phyloP scores from a whole-genome alignment of 768 basidiomycete species.

The Auricularia sp. region DNA sequence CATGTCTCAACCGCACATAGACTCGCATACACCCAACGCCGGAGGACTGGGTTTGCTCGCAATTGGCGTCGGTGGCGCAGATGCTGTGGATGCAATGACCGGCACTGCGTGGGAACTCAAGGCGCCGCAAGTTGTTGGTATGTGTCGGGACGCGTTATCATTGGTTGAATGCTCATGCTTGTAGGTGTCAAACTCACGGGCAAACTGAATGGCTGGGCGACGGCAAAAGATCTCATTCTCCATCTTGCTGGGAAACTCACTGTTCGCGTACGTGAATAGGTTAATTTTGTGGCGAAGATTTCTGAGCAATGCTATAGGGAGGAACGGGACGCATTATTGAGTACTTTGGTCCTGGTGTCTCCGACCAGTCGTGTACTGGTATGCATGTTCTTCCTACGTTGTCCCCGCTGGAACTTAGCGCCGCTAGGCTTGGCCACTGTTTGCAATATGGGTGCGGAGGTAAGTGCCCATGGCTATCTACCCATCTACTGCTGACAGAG shows the following conservation, averaged over 20 bases:
- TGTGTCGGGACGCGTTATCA: background rate
- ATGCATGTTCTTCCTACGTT: too few species aligned
- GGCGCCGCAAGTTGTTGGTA: constrained; percentile 75
- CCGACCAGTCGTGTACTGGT: constrained; percentile 74
- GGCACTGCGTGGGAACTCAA: constrained; percentile 98
- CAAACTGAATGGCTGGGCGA: constrained; percentile 80
- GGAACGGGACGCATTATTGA: constrained; percentile 94
- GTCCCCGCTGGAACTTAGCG: too few species aligned
- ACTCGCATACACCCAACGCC: constrained; percentile 97
- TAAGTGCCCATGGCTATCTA: background rate
- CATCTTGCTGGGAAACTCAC: constrained; percentile 91
- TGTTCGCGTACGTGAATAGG: constrained; percentile 56
- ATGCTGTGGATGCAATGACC: constrained; percentile 96
- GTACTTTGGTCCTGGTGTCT: constrained; percentile 92
- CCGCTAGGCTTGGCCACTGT: constrained; percentile 72
- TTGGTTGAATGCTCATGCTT: background rate
- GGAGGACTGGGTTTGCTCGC: constrained; percentile 94
- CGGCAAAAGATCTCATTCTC: constrained; percentile 92
- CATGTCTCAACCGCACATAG: constrained; percentile 23
- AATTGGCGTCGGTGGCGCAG: constrained; percentile 98
- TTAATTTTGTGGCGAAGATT: background rate
- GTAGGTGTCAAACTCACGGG: constrained; percentile 83
- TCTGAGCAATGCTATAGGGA: constrained; percentile 42
- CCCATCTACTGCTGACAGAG: background rate
- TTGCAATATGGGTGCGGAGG: constrained; percentile 97